Evolutionary conservation across 2,329 filamentous ascomycete species (phyloP).

Genomic region (Capronia americana): DNA sequence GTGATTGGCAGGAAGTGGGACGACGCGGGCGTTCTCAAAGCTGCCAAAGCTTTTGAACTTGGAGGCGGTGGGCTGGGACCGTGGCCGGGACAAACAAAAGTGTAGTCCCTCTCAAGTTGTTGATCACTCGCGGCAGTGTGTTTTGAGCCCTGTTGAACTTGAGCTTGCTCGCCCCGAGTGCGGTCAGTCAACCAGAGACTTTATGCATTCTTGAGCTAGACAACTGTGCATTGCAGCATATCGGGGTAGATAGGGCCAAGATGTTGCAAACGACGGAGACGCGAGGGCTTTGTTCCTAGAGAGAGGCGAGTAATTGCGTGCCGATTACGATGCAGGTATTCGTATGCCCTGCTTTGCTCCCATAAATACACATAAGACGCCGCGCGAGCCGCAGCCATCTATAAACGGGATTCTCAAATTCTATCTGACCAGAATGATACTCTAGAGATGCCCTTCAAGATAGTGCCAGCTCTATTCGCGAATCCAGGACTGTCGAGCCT

Average conservation of each 20-base stretch:
- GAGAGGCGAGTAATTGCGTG: not conserved
- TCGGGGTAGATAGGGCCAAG: not conserved
- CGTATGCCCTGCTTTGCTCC: not conserved
- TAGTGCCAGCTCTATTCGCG: too few relatives aligned
- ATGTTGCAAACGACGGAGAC: not conserved
- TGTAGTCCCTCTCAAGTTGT: not conserved
- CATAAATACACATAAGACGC: not conserved
- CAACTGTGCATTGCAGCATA: not conserved
- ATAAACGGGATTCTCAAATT: not conserved
- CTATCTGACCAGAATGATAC: not conserved
- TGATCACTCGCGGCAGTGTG: not conserved
- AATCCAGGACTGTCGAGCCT: too few relatives aligned
- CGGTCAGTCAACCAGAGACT: not conserved
- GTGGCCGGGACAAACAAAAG: constrained; percentile 20
- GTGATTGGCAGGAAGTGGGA: constrained; percentile 54
- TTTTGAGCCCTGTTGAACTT: not conserved
- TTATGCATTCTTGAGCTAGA: not conserved
- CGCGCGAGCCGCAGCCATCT: not conserved
- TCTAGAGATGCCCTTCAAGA: too few relatives aligned
- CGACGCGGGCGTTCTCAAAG: constrained; percentile 41
- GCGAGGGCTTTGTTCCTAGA: too few relatives aligned
- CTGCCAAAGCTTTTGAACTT: constrained; percentile 43
- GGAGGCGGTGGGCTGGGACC: constrained; percentile 32
- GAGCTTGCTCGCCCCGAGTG: not conserved
- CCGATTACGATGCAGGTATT: not conserved